Conservation (phyloP, 805 yeast genomes). For the Pichia pseudocactophila region DNA sequence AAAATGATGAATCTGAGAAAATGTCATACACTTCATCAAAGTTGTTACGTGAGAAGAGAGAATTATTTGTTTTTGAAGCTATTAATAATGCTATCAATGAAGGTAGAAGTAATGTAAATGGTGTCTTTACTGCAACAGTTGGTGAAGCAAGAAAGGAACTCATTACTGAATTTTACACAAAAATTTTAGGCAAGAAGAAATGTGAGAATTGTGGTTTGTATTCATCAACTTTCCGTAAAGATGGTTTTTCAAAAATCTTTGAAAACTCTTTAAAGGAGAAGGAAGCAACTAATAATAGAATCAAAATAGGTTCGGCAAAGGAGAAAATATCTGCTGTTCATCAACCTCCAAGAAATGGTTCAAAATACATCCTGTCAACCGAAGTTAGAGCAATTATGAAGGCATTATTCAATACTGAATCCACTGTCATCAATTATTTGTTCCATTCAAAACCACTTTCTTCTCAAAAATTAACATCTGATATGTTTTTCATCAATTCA, state of each 20-base stretch:
- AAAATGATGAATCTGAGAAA: slow-evolving; percentile 15
- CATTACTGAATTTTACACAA: slow-evolving; percentile 67
- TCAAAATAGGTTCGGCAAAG: slow-evolving; percentile 36
- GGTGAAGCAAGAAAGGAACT: slow-evolving; percentile 74
- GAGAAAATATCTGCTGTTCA: slow-evolving; percentile 24
- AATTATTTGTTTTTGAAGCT: slow-evolving; percentile 58
- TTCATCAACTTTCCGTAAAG: slow-evolving; percentile 91
- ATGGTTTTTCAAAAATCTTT: slow-evolving; percentile 86
- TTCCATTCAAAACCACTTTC: slow-evolving; percentile 74
- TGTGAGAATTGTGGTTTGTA: slow-evolving; percentile 96
- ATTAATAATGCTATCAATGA: slow-evolving; percentile 67
- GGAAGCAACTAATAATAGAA: slow-evolving; percentile 71
- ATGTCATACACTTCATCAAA: slow-evolving; percentile 17
- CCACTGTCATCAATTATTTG: slow-evolving; percentile 52
- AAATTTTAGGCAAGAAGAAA: slow-evolving; percentile 64
- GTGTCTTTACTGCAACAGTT: slow-evolving; percentile 76
- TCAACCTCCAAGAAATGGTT: slow-evolving; percentile 55
- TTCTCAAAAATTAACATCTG: slow-evolving; percentile 46
- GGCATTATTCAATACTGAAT: slow-evolving; percentile 69
- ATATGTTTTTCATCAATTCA: slow-evolving; percentile 82
- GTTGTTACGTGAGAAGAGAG: slow-evolving; percentile 52
- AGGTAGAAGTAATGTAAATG: slow-evolving; percentile 59
- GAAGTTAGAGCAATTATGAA: slow-evolving; percentile 77
- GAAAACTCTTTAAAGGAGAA: slow-evolving; percentile 80
- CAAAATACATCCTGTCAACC: slow-evolving; percentile 79